phyloP scores from a whole-genome alignment of 2,329 filamentous ascomycete species.

The Gyromitra esculenta region DNA sequence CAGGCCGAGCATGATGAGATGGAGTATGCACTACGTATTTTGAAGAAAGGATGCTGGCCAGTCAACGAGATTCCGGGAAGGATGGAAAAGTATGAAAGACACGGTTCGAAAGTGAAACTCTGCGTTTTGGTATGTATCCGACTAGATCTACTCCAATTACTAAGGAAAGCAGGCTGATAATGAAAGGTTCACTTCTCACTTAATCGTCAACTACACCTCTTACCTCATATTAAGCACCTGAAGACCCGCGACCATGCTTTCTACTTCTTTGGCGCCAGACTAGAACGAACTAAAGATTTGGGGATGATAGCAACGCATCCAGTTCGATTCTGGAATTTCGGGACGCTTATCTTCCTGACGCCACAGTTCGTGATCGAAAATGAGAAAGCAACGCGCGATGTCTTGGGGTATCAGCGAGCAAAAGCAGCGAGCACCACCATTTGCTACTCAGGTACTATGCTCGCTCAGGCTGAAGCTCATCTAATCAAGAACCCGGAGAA shows the following conservation, averaged over 20 bases:
- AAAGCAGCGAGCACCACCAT: slow-evolving; percentile 52
- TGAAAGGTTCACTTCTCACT: slow-evolving; percentile 53
- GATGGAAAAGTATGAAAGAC: slow-evolving; percentile 27
- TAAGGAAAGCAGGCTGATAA: not conserved
- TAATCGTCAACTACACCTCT: slow-evolving; percentile 49
- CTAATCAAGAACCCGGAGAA: slow-evolving; percentile 21
- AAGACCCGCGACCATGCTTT: slow-evolving; percentile 48
- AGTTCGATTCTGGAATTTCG: slow-evolving; percentile 53
- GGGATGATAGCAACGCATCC: slow-evolving; percentile 34
- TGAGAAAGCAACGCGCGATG: slow-evolving; percentile 25
- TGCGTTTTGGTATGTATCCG: slow-evolving; percentile 39
- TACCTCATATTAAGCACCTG: slow-evolving; percentile 49
- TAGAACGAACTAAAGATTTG: slow-evolving; percentile 14
- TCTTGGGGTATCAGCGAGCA: slow-evolving; percentile 49
- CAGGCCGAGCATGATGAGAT: slow-evolving; percentile 49
- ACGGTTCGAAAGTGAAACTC: slow-evolving; percentile 32
- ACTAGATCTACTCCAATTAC: not conserved
- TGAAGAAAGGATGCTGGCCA: slow-evolving; percentile 31
- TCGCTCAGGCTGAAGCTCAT: slow-evolving; percentile 34
- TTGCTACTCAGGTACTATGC: slow-evolving; percentile 39
- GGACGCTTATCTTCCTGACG: slow-evolving; percentile 53
- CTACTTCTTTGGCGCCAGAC: slow-evolving; percentile 52
- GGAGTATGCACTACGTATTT: slow-evolving; percentile 39
- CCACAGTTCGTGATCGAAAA: slow-evolving; percentile 48
- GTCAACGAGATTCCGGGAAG: slow-evolving; percentile 36